Conservation (phyloP, 1,284 basidiomycete species). For the Ceratobasidium sp. region DNA sequence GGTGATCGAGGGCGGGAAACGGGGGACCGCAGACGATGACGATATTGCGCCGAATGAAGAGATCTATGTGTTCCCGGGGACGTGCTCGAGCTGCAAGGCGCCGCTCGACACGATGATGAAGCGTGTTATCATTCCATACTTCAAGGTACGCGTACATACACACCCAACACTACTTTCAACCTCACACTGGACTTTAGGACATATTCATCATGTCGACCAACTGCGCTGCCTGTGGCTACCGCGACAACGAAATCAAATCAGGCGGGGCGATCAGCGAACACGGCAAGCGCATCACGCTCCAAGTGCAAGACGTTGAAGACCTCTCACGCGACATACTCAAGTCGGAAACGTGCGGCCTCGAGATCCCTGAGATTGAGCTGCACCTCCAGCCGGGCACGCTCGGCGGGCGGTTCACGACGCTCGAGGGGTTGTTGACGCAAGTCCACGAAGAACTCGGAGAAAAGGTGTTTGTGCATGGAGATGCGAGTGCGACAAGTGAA, state of each 20-base stretch:
- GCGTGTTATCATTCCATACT: conserved; percentile 96
- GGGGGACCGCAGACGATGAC: conserved; percentile 49
- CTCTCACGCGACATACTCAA: conserved; percentile 94
- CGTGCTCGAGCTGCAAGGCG: conserved; percentile 89
- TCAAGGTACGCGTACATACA: conserved; percentile 69
- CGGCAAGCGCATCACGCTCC: conserved; percentile 87
- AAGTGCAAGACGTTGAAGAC: conserved; percentile 92
- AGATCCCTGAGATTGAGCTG: conserved; percentile 95
- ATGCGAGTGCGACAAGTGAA: conserved; percentile 52
- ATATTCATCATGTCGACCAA: conserved; percentile 99
- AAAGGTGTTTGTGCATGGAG: conserved; percentile 71
- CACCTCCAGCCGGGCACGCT: conserved; percentile 91
- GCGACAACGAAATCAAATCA: conserved; percentile 98
- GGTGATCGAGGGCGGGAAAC: conserved; percentile 50
- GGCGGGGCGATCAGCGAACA: conserved; percentile 85
- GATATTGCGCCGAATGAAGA: conserved; percentile 72
- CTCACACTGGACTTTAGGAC: conserved; percentile 63
- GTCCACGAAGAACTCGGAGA: conserved; percentile 94
- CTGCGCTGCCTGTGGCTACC: conserved; percentile 92
- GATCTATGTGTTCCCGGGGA: conserved; percentile 86
- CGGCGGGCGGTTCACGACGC: conserved; percentile 97
- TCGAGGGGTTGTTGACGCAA: conserved; percentile 94
- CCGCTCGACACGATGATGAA: conserved; percentile 91
- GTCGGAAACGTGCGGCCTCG: conserved; percentile 89
- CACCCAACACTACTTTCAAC: not conserved